Evolutionary conservation across 768 basidiomycete genomes (phyloP).

Genomic region (Boletales sp.): DNA sequence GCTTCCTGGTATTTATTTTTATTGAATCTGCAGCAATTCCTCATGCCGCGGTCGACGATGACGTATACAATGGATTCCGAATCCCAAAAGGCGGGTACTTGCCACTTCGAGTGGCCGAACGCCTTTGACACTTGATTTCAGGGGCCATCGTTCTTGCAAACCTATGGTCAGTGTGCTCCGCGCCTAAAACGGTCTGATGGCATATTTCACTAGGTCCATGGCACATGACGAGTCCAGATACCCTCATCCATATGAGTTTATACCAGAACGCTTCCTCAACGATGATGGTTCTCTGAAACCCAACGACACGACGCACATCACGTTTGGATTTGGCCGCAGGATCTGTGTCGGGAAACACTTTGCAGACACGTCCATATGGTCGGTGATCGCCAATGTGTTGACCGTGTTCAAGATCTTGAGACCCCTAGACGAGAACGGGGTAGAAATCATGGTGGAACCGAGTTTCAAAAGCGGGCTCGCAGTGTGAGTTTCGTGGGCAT

Average conservation of each 20-base stretch:
- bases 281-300: slow-evolving; percentile 6
- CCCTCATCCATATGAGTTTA: slow-evolving; percentile 32
- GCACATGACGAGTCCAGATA: slow-evolving; percentile 25
- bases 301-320: neutral
- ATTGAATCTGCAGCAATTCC: slow-evolving; percentile 14
- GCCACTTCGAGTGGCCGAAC: neutral
- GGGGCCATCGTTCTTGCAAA: slow-evolving; percentile 1
- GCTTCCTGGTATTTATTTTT: no score
- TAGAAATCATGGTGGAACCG: slow-evolving; percentile 1
- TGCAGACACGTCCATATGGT: slow-evolving; percentile 10
- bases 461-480: neutral
- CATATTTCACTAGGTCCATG: slow-evolving; percentile 5
- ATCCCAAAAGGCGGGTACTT: slow-evolving; percentile 39
- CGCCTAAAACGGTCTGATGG: neutral
- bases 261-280: slow-evolving; percentile 37
- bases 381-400: slow-evolving; percentile 3
- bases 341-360: slow-evolving; percentile 18
- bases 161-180: neutral
- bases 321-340: slow-evolving; percentile 18
- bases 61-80: slow-evolving; percentile 39
- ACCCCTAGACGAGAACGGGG: slow-evolving; percentile 4
- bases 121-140: neutral
- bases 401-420: slow-evolving; percentile 4
- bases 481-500: neutral
- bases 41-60: slow-evolving; percentile 32